Conservation (phyloP, 805 yeast genomes). For the Lipomyces anomalus region DNA sequence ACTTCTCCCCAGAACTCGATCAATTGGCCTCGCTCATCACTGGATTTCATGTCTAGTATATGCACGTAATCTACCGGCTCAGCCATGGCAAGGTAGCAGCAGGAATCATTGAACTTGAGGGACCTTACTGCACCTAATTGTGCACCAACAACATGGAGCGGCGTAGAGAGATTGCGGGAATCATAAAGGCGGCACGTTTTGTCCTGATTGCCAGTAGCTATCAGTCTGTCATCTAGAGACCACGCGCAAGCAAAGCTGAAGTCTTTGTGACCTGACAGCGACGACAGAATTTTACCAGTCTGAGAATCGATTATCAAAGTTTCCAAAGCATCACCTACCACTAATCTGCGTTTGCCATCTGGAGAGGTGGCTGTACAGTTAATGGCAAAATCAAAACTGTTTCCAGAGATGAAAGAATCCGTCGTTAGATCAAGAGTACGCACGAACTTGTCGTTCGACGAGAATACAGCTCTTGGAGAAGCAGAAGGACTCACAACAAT, state of each 20-base stretch:
- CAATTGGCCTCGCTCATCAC: constrained; percentile 38
- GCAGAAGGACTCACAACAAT: constrained; percentile 26
- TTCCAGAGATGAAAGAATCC: constrained; percentile 19
- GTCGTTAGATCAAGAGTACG: constrained; percentile 39
- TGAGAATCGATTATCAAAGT: constrained; percentile 45
- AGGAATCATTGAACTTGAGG: constrained; percentile 44
- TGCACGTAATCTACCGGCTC: constrained; percentile 58
- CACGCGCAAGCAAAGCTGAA: constrained; percentile 59
- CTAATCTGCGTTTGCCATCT: constrained; percentile 37
- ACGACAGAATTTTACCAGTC: constrained; percentile 21
- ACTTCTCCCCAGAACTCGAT: constrained; percentile 55
- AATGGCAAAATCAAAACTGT: constrained; percentile 42
- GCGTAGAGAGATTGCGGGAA: constrained; percentile 33
- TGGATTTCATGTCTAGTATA: constrained; percentile 36
- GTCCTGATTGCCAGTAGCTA: constrained; percentile 59
- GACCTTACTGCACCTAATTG: constrained; percentile 47
- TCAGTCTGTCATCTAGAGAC: constrained; percentile 40
- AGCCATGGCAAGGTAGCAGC: constrained; percentile 48
- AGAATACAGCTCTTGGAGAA: constrained; percentile 38
- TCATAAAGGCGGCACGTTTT: constrained; percentile 47
- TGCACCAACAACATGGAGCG: constrained; percentile 34
- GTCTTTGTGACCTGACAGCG: constrained; percentile 46
- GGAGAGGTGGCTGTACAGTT: constrained; percentile 47
- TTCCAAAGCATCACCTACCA: constrained; percentile 48
- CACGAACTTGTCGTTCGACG: constrained; percentile 47